Percentiles rank a stretch among this genome's conserved stretches.
Conservation (phyloP, 805 yeast genomes). For the Millerago galiae region DNA sequence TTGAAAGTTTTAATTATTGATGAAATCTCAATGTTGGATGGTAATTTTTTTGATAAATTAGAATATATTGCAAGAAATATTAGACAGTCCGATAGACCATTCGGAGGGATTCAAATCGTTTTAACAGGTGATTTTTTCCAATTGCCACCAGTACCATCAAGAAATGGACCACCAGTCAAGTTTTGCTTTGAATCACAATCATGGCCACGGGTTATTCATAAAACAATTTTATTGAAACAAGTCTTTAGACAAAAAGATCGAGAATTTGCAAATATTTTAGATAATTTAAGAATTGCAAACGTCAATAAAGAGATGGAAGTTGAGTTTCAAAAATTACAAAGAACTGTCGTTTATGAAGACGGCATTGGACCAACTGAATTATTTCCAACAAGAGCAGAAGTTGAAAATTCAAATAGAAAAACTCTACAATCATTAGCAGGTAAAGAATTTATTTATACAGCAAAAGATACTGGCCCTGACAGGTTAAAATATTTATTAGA, state of each 20-base stretch:
- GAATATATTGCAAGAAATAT: constrained; percentile 60
- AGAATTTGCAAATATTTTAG: constrained; percentile 70
- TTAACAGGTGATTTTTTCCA: constrained; percentile 96
- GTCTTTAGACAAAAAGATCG: constrained; percentile 90
- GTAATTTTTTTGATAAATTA: constrained; percentile 65
- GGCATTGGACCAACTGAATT: constrained; percentile 87
- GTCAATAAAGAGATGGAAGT: constrained; percentile 42
- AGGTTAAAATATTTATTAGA: constrained; percentile 33
- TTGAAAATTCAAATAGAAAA: constrained; percentile 61
- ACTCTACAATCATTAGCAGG: constrained; percentile 49
- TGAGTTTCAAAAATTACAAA: constrained; percentile 46
- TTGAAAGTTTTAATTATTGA: constrained; percentile 76
- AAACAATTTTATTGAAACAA: constrained; percentile 63
- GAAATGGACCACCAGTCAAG: constrained; percentile 27
- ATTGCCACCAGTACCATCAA: constrained; percentile 74
- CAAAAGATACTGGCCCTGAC: constrained; percentile 34
- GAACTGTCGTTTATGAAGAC: constrained; percentile 55
- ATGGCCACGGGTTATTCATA: constrained; percentile 61
- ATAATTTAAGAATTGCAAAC: constrained; percentile 71
- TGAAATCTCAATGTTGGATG: constrained; percentile 94
- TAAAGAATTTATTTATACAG: constrained; percentile 33
- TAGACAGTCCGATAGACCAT: constrained; percentile 49
- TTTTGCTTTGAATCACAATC: constrained; percentile 72
- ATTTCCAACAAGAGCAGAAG: constrained; percentile 82
- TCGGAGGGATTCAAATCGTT: constrained; percentile 91